These are phyloP conservation scores for maize (Zea mays) DNA, from an alignment of 176 grass and related monocot genomes.

Conservation along the genomic window DNA sequence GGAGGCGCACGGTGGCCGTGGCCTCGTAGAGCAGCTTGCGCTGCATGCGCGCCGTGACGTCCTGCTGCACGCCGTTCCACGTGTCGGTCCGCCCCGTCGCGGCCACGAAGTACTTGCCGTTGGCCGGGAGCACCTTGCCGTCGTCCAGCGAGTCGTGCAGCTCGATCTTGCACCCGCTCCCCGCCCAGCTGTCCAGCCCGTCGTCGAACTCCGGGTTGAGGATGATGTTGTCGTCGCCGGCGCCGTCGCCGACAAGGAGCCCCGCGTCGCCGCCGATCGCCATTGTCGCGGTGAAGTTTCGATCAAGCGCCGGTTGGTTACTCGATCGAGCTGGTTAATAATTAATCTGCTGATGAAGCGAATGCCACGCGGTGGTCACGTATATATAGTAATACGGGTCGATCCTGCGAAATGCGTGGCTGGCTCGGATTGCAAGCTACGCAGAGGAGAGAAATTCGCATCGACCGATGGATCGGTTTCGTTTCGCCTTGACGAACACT, in stretches of 20 bases:
- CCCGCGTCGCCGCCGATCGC: slow-evolving; percentile 20
- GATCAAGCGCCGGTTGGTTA: background rate
- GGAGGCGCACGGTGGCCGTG: slow-evolving; percentile 61
- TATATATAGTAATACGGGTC: slow-evolving; percentile 51
- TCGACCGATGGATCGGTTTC: background rate
- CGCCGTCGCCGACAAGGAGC: slow-evolving; percentile 21
- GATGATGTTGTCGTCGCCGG: slow-evolving; percentile 71
- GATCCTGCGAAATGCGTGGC: slow-evolving; percentile 34
- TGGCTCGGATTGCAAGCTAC: slow-evolving; percentile 66
- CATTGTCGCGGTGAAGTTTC: background rate
- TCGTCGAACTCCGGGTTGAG: slow-evolving; percentile 83
- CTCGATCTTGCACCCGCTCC: slow-evolving; percentile 78
- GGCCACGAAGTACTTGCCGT: slow-evolving; percentile 73
- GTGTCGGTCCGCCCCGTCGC: slow-evolving; percentile 66
- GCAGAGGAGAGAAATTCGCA: slow-evolving; percentile 3
- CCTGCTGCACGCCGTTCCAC: slow-evolving; percentile 85
- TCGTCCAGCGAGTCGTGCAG: slow-evolving; percentile 73
- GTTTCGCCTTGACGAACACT: slow-evolving; percentile 38
- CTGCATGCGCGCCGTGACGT: slow-evolving; percentile 66
- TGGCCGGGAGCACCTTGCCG: slow-evolving; percentile 62
- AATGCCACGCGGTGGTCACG: background rate
- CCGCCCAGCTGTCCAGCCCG: slow-evolving; percentile 72
- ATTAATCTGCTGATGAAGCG: slow-evolving; percentile 19
- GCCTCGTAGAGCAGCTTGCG: slow-evolving; percentile 69
- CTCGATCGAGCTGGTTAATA: slow-evolving; percentile 23